Base-by-base conservation (phyloP, 1,284 basidiomycete species). In the Pascua sp. region DNA sequence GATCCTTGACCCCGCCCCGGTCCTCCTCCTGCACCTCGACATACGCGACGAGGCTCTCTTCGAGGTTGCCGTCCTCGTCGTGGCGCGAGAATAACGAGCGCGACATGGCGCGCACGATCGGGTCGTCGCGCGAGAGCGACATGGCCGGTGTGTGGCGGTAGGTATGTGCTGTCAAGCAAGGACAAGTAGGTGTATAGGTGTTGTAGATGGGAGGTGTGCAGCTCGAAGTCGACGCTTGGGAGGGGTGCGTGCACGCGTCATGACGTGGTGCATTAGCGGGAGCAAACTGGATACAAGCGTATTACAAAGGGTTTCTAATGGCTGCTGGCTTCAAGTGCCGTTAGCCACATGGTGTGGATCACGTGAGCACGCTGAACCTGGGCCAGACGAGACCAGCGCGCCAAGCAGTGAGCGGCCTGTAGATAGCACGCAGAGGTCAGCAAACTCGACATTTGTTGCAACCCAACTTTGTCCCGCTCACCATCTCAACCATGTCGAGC, bases 21-120 rank as follows among this genome's bases (percentile, higher is more conserved):
- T 77, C 76, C 16, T 80, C 77, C 77, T 97, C 93, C 84, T 87
- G 91, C 42, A 95, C 90, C 80, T 93, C 93, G 71, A 94, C 71
- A 77, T 92, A 91, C 45, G 86, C 82, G 56, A 93, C 84, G 71
- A 94, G 90, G 17, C 80, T 82, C 75, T 95, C 92, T 55, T 86
- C 86, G 0, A 84, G 77, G 42, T 78, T 79, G 18, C 85, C 85
- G 59, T 80, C 78, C 15, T 84, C 84, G 18, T 63, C 70, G 49
- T 85, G 81, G 66, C 84, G 84, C 38, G 85, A 82, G 78, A 96
- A 95, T 3, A 94, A 86, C 8, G 91, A 93, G 1, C 82, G 77
- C 63, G 91, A 85, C 67, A 96, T 94, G 62, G 85, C 24, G 83
- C 81, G 83, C 59, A 75, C 41, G 49, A 32, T 32, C 41, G 46